Percentiles rank a stretch among this genome's conserved stretches.
These are phyloP conservation scores for Trichocomaceae sp. DNA, from an alignment of 2,329 filamentous ascomycete species.

Conservation along the genomic window DNA sequence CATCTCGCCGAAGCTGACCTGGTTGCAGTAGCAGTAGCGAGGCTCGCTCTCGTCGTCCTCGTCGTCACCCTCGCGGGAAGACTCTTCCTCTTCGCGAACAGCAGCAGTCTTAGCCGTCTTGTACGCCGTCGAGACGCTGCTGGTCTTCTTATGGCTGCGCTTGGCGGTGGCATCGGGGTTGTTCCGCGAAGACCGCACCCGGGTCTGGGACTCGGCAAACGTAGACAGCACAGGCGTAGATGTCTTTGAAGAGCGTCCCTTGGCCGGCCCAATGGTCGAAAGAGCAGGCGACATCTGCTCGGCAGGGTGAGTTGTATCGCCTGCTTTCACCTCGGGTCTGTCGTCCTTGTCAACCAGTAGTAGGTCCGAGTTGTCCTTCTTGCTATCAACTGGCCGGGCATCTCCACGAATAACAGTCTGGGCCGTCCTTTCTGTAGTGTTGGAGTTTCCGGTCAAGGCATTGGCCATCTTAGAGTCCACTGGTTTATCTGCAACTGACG, in stretches of 20 bases:
- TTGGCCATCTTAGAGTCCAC: constrained; percentile 46
- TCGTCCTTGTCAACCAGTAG: constrained; percentile 32
- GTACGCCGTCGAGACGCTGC: constrained; percentile 19
- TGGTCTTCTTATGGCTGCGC: constrained; percentile 30
- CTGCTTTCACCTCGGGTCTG: constrained; percentile 22
- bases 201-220: constrained; percentile 29
- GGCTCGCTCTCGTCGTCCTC: constrained; percentile 64
- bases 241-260: constrained; percentile 36
- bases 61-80: constrained; percentile 47
- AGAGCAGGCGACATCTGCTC: constrained; percentile 18
- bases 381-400: constrained; percentile 21
- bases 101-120: constrained; percentile 24
- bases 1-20: constrained; percentile 78
- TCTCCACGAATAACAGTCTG: constrained; percentile 31
- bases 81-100: constrained; percentile 39
- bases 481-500: constrained; percentile 25
- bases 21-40: constrained; percentile 72
- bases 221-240: constrained; percentile 35
- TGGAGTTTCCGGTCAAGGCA: constrained; percentile 48
- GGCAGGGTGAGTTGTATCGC: constrained; percentile 31
- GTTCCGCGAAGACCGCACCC: constrained; percentile 30
- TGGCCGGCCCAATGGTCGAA: constrained; percentile 17
- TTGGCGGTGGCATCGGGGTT: constrained; percentile 28
- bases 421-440: constrained; percentile 21
- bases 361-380: constrained; percentile 12